These are phyloP conservation scores for Solanum acaule DNA, from an alignment of 257 asterid genomes.

Conservation along the genomic window DNA sequence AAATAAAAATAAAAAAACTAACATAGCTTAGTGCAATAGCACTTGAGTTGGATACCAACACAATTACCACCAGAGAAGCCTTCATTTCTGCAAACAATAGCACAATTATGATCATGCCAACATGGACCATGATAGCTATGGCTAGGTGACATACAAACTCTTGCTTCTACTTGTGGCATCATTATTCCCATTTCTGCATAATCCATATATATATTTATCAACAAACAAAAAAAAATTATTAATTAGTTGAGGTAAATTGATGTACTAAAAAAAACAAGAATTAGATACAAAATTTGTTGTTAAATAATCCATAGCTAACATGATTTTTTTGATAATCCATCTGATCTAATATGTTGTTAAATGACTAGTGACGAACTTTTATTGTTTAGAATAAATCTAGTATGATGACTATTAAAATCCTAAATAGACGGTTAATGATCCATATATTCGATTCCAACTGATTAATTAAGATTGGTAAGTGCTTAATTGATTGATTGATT, in stretches of 20 bases:
- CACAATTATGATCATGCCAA: slow-evolving; percentile 24
- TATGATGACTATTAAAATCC: too few relatives aligned
- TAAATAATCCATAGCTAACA: not conserved
- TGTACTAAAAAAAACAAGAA: not conserved
- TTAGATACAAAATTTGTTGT: not conserved
- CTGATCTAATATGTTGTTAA: not conserved
- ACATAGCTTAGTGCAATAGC: slow-evolving; percentile 42
- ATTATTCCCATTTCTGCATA: slow-evolving; percentile 7
- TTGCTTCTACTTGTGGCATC: slow-evolving; percentile 26
- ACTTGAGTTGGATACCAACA: slow-evolving; percentile 25
- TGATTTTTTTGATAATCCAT: not conserved
- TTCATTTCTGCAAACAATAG: slow-evolving; percentile 40
- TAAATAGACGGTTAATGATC: not conserved
- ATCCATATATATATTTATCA: not conserved
- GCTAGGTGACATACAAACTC: slow-evolving; percentile 39
- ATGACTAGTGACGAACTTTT: not conserved
- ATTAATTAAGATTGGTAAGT: not conserved
- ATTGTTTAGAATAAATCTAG: not conserved
- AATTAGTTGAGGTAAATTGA: not conserved
- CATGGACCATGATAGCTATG: slow-evolving; percentile 31
- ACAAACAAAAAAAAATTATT: not conserved
- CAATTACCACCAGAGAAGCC: slow-evolving; percentile 43
- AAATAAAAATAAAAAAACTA: not conserved
- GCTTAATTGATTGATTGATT: not conserved
- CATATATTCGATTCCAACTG: not conserved